Conservation (phyloP, 2,329 filamentous ascomycete species). For the Pochonia chlamydosporia region DNA sequence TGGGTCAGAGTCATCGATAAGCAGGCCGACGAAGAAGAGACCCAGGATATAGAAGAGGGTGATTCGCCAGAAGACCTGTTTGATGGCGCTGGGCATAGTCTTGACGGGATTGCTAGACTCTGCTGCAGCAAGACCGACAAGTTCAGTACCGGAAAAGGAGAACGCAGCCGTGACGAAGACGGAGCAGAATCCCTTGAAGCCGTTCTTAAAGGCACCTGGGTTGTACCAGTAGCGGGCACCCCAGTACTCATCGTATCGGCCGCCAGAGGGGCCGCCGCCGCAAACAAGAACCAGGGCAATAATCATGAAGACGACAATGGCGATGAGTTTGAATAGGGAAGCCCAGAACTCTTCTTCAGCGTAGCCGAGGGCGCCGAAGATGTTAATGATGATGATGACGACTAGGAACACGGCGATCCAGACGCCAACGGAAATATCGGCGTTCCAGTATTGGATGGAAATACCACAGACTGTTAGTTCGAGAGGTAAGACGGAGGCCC, state of each 20-base stretch:
- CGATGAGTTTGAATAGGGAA: constrained; percentile 45
- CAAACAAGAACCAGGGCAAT: constrained; percentile 50
- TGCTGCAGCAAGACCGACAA: constrained; percentile 64
- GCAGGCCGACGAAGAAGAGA: constrained; percentile 42
- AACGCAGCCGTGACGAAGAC: constrained; percentile 68
- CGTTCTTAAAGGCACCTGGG: constrained; percentile 55
- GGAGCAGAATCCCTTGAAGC: constrained; percentile 63
- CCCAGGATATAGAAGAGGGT: constrained; percentile 45
- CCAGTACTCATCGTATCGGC: constrained; percentile 34
- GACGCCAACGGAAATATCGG: constrained; percentile 35
- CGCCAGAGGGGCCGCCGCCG: constrained; percentile 47
- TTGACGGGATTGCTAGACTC: constrained; percentile 63
- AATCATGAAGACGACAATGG: constrained; percentile 57
- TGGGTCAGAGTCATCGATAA: constrained; percentile 35
- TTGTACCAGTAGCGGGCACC: constrained; percentile 38
- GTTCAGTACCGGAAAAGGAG: constrained; percentile 61
- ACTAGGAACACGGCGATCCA: constrained; percentile 47
- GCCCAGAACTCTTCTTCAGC: constrained; percentile 49
- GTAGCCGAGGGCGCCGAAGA: constrained; percentile 45
- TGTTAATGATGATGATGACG: constrained; percentile 39
- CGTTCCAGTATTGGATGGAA: constrained; percentile 46
- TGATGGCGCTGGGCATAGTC: constrained; percentile 70
- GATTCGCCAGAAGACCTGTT: constrained; percentile 60
- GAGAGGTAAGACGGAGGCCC: constrained; percentile 40
- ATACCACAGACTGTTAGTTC: constrained; percentile 44